phyloP scores from a whole-genome alignment of 139 green algal genomes.

The Chlorella sp. region DNA sequence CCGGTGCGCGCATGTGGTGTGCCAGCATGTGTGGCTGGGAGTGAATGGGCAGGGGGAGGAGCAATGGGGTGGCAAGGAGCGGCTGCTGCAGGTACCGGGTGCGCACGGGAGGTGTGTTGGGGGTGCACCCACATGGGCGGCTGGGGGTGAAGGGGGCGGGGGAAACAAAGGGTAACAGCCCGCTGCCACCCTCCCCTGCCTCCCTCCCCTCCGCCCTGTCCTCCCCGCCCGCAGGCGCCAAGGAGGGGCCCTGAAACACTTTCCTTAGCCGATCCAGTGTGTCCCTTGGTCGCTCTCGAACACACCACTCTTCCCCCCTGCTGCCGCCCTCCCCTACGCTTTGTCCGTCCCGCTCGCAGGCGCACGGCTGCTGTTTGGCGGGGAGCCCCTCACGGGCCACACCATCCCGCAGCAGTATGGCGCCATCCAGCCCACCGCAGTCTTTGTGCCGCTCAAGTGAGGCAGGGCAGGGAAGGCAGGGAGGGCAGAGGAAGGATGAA shows the following conservation, averaged over 20 bases:
- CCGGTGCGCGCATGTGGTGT: constrained; percentile 57
- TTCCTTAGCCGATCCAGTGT: too few relatives aligned
- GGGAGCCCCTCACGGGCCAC: constrained; percentile 84
- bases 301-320: not conserved
- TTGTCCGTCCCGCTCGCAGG: constrained; percentile 50
- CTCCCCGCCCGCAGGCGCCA: too few relatives aligned
- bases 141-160: too few relatives aligned
- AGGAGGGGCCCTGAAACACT: too few relatives aligned
- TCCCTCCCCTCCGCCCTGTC: too few relatives aligned
- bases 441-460: constrained; percentile 18
- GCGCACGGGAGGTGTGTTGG: too few relatives aligned
- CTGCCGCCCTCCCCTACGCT: not conserved
- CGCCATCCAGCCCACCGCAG: constrained; percentile 72
- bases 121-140: not conserved
- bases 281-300: too few relatives aligned
- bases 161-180: too few relatives aligned
- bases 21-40: constrained; percentile 39
- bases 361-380: constrained; percentile 86
- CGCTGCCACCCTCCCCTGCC: too few relatives aligned
- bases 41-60: not conserved
- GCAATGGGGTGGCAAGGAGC: not conserved
- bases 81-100: not conserved
- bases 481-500: not conserved
- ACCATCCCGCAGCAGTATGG: constrained; percentile 91
- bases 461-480: not conserved